Evolutionary conservation across 139 green algal genomes (phyloP).

Genomic region (Ettlia oleoabundans): DNA sequence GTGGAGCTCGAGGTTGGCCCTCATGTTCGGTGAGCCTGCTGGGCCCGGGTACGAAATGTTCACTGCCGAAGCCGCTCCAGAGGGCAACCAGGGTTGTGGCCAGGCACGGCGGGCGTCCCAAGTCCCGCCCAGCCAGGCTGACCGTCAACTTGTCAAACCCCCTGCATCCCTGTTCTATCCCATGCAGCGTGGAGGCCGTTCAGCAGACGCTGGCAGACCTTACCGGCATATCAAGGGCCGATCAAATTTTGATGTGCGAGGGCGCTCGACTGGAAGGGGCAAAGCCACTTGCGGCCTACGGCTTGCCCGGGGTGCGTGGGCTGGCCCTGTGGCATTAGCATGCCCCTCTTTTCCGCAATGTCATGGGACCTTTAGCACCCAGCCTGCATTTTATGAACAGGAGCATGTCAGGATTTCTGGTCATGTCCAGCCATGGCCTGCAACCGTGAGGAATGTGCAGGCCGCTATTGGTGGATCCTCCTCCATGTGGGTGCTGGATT

Average conservation of each 20-base stretch:
- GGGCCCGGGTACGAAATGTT: background rate
- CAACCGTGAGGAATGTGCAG: too few species aligned
- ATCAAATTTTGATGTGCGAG: conserved; percentile 88
- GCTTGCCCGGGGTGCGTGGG: conserved; percentile 72
- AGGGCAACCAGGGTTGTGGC: too few species aligned
- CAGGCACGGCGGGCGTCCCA: too few species aligned
- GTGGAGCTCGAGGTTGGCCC: conserved; percentile 55
- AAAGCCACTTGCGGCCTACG: conserved; percentile 71
- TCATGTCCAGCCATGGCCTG: too few species aligned
- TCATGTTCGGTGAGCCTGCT: background rate
- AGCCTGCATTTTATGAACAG: too few species aligned
- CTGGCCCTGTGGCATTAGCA: too few species aligned
- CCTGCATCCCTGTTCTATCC: background rate
- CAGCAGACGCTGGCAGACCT: conserved; percentile 78
- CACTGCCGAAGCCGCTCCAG: too few species aligned
- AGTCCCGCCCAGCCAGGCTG: background rate
- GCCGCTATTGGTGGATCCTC: too few species aligned
- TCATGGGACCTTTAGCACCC: too few species aligned
- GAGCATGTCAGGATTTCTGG: too few species aligned
- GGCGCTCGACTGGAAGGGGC: conserved; percentile 71
- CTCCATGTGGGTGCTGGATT: too few species aligned
- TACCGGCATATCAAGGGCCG: conserved; percentile 66
- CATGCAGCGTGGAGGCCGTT: conserved; percentile 80
- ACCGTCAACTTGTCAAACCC: background rate
- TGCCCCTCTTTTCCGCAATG: too few species aligned